Base-by-base conservation (phyloP, 495 filamentous ascomycete species). In the Aspergillus kassunensis region DNA sequence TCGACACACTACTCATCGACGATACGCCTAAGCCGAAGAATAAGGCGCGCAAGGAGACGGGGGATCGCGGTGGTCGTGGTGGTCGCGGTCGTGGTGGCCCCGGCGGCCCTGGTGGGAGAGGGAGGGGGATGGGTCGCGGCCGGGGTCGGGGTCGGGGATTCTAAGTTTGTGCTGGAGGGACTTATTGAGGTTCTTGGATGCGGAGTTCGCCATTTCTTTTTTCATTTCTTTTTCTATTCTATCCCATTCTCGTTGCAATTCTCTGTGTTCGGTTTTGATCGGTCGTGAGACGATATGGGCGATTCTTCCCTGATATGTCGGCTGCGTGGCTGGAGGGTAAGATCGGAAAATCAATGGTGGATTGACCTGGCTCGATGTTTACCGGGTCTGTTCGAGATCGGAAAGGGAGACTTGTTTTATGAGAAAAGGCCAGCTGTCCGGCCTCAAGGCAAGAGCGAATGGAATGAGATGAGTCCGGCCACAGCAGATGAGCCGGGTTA, bases 21-120 rank as follows among this genome's bases (percentile, higher is more conserved):
- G 93, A 98, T 68, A 84, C 90, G 46, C 90, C 91, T 27, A 98
- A 98, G 75, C 92, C 93, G 43, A 97, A 97, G 84, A 97, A 98
- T 72, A 97, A 97, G 83, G 92, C 93, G 24, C 78, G 93, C 62
- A 98, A 98, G 78, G 95, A 98, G 72, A 77, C 83, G 24, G n/a
- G n/a, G n/a, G 87, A 88, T 58, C 73, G 82, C 46, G 85, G 86
- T 19, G 75, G 84, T 13, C 79, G 83, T 55, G 81, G 83, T 40
- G 78, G 80, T 9, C 30, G 30, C 4, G 30, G 30, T 33, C 24
- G 24, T 27, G 24, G 24, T 42, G 69, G 79, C 34, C 25, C 23
- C 4, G 25, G 42, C 11, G 73, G 87, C 49, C 69, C 66, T 44
- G 56, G 77, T 23, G 87, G 81, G 60, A 74, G 77, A 54, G 64